Percentiles rank a stretch among this genome's conserved stretches.
These are phyloP conservation scores for Rhynchospora breviuscula DNA, from an alignment of 176 grass and related monocot genomes.

Conservation along the genomic window DNA sequence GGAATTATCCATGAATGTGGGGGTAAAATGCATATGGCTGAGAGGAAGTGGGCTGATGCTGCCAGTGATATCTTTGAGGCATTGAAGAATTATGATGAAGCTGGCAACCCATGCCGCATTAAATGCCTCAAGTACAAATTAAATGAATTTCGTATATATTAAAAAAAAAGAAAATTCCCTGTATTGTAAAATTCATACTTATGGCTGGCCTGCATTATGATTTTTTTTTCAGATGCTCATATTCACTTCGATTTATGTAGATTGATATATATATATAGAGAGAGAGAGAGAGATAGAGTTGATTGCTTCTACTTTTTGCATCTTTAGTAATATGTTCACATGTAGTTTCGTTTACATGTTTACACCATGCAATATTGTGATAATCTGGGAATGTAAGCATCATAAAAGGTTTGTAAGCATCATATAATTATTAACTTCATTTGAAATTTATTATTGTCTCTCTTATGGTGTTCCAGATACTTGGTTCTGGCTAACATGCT, in stretches of 20 bases:
- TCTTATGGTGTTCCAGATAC: slow-evolving; percentile 46
- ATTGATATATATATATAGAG: no score
- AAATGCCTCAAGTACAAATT: slow-evolving; percentile 96
- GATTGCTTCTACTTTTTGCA: neutral
- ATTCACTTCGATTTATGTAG: neutral
- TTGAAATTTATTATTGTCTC: neutral
- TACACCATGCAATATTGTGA: neutral
- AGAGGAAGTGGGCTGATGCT: slow-evolving; percentile 83
- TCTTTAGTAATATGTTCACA: neutral
- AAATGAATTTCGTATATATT: no score
- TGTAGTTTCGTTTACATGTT: neutral
- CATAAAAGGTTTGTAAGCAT: neutral
- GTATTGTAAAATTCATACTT: no score
- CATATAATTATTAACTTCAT: neutral
- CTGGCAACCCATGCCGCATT: slow-evolving; percentile 79
- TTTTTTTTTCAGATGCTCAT: neutral
- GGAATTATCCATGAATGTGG: slow-evolving; percentile 99
- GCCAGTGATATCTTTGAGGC: slow-evolving; percentile 98
- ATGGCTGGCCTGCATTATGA: neutral
- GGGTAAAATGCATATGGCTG: slow-evolving; percentile 99
- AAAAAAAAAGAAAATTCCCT: no score
- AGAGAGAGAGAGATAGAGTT: no score
- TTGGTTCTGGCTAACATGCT: slow-evolving; percentile 99
- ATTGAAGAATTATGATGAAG: slow-evolving; percentile 99
- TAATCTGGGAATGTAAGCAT: neutral